Evolutionary conservation across 202 grass and related monocot genomes (phyloP).

Genomic region (Elaeis oleifera): DNA sequence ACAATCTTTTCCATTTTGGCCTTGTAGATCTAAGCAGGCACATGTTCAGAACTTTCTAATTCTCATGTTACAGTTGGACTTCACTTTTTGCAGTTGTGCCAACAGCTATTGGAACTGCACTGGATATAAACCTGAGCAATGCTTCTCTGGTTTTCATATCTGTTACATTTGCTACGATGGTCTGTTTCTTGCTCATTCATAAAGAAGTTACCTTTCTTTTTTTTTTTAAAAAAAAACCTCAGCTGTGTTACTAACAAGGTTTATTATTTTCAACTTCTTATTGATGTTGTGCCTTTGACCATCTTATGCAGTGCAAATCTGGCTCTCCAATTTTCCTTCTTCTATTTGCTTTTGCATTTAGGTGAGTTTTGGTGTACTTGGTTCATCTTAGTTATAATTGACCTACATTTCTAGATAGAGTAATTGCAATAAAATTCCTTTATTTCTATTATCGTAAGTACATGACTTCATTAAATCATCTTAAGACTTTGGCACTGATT

Average conservation of each 20-base stretch:
- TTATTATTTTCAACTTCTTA: not conserved
- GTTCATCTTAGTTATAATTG: not conserved
- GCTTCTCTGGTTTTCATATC: slow-evolving; percentile 96
- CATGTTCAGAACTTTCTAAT: slow-evolving; percentile 1
- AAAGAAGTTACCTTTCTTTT: not conserved
- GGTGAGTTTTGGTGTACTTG: slow-evolving; percentile 37
- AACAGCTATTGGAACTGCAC: slow-evolving; percentile 85
- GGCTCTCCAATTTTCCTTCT: slow-evolving; percentile 92
- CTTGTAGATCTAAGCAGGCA: not conserved
- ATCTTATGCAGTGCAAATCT: slow-evolving; percentile 94
- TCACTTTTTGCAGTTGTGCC: slow-evolving; percentile 72
- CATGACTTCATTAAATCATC: too few species aligned
- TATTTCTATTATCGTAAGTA: too few species aligned
- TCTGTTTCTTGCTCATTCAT: slow-evolving; percentile 23
- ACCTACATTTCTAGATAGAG: too few species aligned
- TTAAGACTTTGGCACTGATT: too few species aligned
- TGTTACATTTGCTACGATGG: slow-evolving; percentile 97
- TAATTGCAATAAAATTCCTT: too few species aligned
- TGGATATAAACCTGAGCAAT: slow-evolving; percentile 99
- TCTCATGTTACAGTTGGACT: slow-evolving; percentile 2
- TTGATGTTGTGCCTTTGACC: slow-evolving; percentile 1
- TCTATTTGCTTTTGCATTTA: slow-evolving; percentile 95
- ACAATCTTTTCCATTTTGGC: not conserved
- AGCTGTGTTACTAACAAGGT: not conserved
- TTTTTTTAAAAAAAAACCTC: not conserved